Percentiles rank a stretch among this genome's conserved stretches.
phyloP scores from a whole-genome alignment of 1,284 basidiomycete genomes.

The Cryptococcus depauperatus region DNA sequence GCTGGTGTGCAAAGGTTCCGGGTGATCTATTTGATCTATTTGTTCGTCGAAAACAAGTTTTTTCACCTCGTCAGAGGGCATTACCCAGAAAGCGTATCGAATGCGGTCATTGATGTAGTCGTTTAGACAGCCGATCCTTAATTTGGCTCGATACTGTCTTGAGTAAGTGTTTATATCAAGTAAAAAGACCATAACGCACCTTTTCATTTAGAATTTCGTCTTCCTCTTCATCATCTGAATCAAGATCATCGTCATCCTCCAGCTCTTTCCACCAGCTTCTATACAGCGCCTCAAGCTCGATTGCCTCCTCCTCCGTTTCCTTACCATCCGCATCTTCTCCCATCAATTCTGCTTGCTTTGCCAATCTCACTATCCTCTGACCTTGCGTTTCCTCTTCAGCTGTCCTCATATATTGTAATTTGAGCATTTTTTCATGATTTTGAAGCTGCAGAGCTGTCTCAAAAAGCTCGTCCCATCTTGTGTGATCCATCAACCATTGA shows the following conservation, averaged over 20 bases:
- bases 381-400: not conserved
- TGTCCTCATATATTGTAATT: conserved; percentile 2
- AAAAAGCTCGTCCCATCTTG: conserved; percentile 16
- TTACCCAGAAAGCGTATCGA: conserved; percentile 24
- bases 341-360: conserved; percentile 5
- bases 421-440: conserved; percentile 4
- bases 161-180: not conserved
- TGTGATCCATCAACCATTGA: conserved; percentile 21
- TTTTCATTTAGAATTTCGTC: conserved; percentile 4
- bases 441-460: conserved; percentile 16
- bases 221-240: conserved; percentile 5
- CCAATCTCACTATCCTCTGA: conserved; percentile 1
- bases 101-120: conserved; percentile 21
- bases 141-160: conserved; percentile 12
- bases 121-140: conserved; percentile 15
- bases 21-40: not conserved
- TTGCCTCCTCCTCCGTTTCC: conserved; percentile 3
- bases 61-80: conserved; percentile 26
- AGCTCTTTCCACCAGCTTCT: conserved; percentile 4
- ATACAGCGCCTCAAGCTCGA: conserved; percentile 5
- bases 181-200: conserved; percentile 1
- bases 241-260: conserved; percentile 5
- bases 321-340: conserved; percentile 4
- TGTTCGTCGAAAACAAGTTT: conserved; percentile 6
- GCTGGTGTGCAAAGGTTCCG: conserved; percentile 7